Percentiles rank a stretch among this genome's conserved stretches.
phyloP scores from a whole-genome alignment of 805 yeast species.

The Yarrowia phangngaensis region DNA sequence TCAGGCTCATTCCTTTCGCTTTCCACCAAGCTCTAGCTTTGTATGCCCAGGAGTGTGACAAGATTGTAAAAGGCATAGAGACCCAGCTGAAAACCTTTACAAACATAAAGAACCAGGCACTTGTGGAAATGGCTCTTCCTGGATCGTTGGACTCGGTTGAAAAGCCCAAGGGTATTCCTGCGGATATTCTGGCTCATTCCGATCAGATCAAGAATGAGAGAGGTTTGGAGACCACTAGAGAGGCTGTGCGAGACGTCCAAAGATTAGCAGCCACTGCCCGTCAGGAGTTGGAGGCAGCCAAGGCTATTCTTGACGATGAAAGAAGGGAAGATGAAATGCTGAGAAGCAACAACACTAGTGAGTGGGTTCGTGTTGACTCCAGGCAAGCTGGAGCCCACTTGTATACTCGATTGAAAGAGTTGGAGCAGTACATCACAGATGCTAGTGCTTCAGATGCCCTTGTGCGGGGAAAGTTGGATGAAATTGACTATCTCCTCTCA shows the following conservation, averaged over 20 bases:
- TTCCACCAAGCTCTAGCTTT: conserved; percentile 65
- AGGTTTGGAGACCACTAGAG: conserved; percentile 47
- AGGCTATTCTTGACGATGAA: conserved; percentile 49
- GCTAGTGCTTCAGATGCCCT: conserved; percentile 62
- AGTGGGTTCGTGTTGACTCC: conserved; percentile 55
- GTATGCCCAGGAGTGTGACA: conserved; percentile 48
- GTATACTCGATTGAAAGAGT: conserved; percentile 43
- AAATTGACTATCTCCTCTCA: conserved; percentile 48
- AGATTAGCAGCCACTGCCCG: conserved; percentile 44
- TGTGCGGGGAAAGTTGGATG: conserved; percentile 47
- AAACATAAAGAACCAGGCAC: conserved; percentile 9
- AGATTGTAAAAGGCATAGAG: conserved; percentile 32
- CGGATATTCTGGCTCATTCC: conserved; percentile 52
- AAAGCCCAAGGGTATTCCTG: conserved; percentile 55
- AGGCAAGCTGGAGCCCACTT: conserved; percentile 45
- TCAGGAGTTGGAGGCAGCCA: conserved; percentile 38
- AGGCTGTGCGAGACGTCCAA: conserved; percentile 47
- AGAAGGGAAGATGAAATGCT: conserved; percentile 54
- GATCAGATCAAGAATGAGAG: conserved; percentile 53
- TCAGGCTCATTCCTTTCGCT: conserved; percentile 60
- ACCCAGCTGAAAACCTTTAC: conserved; percentile 44
- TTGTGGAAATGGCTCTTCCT: conserved; percentile 42
- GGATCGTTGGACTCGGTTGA: conserved; percentile 60
- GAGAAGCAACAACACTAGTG: conserved; percentile 48
- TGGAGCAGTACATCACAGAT: conserved; percentile 50